These are phyloP conservation scores for Orychophragmus violaceus DNA, from an alignment of 345 rosid species.

Conservation along the genomic window DNA sequence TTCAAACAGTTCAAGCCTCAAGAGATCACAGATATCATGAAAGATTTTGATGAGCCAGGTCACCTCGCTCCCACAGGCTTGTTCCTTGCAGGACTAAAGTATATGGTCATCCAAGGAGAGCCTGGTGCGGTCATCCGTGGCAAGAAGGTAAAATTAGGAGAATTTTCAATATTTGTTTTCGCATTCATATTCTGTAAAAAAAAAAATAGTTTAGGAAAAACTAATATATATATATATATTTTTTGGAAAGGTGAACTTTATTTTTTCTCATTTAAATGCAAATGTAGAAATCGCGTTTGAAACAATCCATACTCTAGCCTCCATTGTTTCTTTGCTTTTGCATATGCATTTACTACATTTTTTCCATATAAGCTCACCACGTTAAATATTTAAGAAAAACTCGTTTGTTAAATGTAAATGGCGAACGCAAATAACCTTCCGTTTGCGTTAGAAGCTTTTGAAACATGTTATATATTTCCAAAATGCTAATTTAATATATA, in stretches of 20 bases:
- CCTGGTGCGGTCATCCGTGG: slow-evolving; percentile 71
- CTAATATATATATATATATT: neutral
- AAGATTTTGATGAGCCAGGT: slow-evolving; percentile 67
- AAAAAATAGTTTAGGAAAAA: neutral
- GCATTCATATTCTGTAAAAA: neutral
- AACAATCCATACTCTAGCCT: neutral
- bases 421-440: neutral
- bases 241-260: neutral
- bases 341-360: neutral
- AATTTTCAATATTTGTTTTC: neutral
- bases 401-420: neutral
- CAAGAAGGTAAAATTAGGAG: slow-evolving; percentile 40
- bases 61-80: slow-evolving; percentile 65
- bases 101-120: slow-evolving; percentile 43
- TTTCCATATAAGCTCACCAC: neutral
- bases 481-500: neutral
- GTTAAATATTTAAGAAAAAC: neutral
- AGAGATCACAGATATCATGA: slow-evolving; percentile 48
- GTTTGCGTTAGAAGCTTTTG: neutral
- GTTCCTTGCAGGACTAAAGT: slow-evolving; percentile 49
- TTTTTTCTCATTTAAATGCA: neutral
- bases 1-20: slow-evolving; percentile 44
- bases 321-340: neutral
- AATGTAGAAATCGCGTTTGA: no score
- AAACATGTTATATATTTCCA: neutral